These are phyloP conservation scores for Globisporangium cederbergense DNA, from an alignment of 352 stramenopile species.

Conservation along the genomic window DNA sequence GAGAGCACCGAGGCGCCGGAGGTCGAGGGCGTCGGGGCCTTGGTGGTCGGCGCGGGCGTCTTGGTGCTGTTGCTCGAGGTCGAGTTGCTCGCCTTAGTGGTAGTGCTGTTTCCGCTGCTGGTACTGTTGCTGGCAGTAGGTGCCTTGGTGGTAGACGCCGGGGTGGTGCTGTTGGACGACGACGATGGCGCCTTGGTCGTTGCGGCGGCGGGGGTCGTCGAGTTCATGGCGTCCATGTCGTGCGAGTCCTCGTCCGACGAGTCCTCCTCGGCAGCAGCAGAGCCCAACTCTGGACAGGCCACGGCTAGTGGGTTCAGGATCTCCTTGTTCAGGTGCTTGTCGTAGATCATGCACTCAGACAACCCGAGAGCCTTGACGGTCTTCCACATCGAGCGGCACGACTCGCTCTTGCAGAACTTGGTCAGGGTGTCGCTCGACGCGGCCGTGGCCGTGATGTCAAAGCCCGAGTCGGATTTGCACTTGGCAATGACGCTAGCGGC, in stretches of 20 bases:
- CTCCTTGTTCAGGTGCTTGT: constrained; percentile 8
- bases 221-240: neutral
- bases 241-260: neutral
- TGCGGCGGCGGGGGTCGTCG: neutral
- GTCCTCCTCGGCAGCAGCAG: neutral
- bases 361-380: neutral
- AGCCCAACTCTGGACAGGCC: neutral
- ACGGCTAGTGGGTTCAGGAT: neutral
- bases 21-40: neutral
- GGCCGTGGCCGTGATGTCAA: neutral
- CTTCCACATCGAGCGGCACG: constrained; percentile 1
- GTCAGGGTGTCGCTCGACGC: neutral
- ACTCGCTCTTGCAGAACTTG: constrained; percentile 4
- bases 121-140: neutral
- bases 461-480: constrained; percentile 2
- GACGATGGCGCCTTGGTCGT: constrained; percentile 7
- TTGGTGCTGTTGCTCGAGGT: constrained; percentile 1
- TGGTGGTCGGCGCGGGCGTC: neutral
- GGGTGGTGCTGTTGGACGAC: constrained; percentile 1
- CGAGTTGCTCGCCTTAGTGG: neutral
- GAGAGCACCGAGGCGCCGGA: constrained; percentile 2
- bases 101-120: neutral
- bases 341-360: constrained; percentile 2
- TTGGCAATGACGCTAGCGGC: neutral
- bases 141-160: neutral